Base-by-base conservation (phyloP, 75 land plant genomes). In the Sequoiadendron giganteum region DNA sequence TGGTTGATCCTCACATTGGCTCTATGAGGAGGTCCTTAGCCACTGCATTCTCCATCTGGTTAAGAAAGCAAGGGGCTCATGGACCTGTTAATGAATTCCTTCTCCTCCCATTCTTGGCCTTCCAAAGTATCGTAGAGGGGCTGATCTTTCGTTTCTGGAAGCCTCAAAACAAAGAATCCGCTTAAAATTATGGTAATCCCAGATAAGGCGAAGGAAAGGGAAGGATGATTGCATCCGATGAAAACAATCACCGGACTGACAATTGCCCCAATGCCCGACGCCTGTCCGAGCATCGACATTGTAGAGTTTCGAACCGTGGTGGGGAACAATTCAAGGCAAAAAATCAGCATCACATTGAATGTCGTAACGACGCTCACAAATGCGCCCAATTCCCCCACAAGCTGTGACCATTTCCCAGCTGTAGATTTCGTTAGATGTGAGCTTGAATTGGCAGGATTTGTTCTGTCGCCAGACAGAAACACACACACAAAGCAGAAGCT, bases 261-360 rank as follows among this genome's bases (percentile, higher is more conserved):
- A 32, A 86, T 92, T 0, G 89, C 92, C 4, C 93, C 94, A 21
- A 88, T 21, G 0, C 88, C 89, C 55, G 90, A 25, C 85, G 93
- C 93, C 89, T 93, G 94, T 86, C 93, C 77, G 83, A 90, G 88
- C 93, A 93, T 90, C 10, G 93, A 54, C 85, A 90, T 13, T 78
- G 94, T 92, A 25, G 93, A 93, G 93, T 93, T 93, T 81, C 94
- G 76, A 68, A 92, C 93, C 39, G 90, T 85, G 36, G 95, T 91
- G 21, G 93, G 95, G 38, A 91, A 94, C 90, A 92, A 85, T 92
- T 92, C 93, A 30, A 89, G 42, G 30, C 85, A 81, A 84, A 90
- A 94, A 10, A 92, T 90, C 28, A 93, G 58, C 48, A 90, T 14
- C 15, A 93, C 56, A 84, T 89, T 86, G 86, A 90, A 89, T 0